phyloP scores from a whole-genome alignment of 2,329 filamentous ascomycete genomes.

The Phoma sp. region DNA sequence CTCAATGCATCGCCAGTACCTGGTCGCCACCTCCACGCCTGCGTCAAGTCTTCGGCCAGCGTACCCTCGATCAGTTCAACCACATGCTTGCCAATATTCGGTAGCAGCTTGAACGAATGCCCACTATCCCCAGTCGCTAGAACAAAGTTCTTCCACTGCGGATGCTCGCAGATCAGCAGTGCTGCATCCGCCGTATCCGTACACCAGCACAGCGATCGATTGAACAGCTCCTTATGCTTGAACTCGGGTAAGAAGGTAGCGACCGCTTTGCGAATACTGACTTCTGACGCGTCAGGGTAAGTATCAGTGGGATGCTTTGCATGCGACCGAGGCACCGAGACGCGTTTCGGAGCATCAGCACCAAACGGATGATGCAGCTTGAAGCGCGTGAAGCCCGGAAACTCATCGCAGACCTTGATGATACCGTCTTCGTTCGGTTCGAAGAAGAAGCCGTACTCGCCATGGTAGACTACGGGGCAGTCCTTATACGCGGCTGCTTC shows the following conservation, averaged over 20 bases:
- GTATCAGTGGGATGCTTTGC: constrained; percentile 53
- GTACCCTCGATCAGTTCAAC: constrained; percentile 54
- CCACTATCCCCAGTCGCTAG: constrained; percentile 57
- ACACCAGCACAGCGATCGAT: constrained; percentile 63
- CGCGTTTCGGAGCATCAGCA: constrained; percentile 55
- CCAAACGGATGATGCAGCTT: constrained; percentile 52
- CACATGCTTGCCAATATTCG: constrained; percentile 56
- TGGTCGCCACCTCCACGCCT: constrained; percentile 56
- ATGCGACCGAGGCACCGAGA: constrained; percentile 59
- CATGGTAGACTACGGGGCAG: constrained; percentile 63
- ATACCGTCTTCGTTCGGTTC: constrained; percentile 55
- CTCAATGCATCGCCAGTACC: constrained; percentile 53
- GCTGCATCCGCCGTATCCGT: constrained; percentile 67
- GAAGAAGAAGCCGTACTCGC: constrained; percentile 58
- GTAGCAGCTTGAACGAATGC: constrained; percentile 56
- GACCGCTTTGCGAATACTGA: constrained; percentile 42
- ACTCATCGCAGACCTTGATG: constrained; percentile 63
- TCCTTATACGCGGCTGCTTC: constrained; percentile 58
- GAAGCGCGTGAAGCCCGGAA: constrained; percentile 56
- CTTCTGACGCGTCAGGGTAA: constrained; percentile 55
- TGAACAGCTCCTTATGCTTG: constrained; percentile 49
- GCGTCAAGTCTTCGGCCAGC: constrained; percentile 48
- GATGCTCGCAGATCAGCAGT: constrained; percentile 63
- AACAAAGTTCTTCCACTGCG: constrained; percentile 57
- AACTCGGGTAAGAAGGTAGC: constrained; percentile 54